Conservation (phyloP, 208 protist genomes). For the Acanthamoeba sp. region DNA sequence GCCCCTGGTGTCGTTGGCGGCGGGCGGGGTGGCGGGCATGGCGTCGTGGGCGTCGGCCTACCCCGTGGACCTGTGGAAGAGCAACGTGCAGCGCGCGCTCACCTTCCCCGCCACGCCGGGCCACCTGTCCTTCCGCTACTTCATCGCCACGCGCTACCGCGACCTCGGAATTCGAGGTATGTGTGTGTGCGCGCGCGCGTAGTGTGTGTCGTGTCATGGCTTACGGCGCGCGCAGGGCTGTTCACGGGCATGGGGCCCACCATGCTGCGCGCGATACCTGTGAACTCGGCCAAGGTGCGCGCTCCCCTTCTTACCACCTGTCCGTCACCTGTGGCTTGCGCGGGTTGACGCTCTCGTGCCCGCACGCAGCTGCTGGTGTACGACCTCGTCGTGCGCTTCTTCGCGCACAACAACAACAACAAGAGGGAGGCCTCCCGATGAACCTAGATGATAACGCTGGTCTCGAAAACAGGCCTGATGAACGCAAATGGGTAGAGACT, state of each 20-base stretch:
- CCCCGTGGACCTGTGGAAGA: conserved; percentile 70
- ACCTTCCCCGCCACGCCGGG: neutral
- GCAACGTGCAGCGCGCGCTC: conserved; percentile 52
- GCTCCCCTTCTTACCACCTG: neutral
- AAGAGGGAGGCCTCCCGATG: neutral
- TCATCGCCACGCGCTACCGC: neutral
- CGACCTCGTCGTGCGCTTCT: conserved; percentile 29
- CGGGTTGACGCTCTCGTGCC: no score
- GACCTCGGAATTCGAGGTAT: neutral
- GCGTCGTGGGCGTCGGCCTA: conserved; percentile 57
- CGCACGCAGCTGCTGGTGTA: neutral
- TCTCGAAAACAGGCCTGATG: no score
- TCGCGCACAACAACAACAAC: conserved; percentile 1
- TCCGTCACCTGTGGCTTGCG: no score
- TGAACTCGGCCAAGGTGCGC: conserved; percentile 62
- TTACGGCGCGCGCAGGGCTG: neutral
- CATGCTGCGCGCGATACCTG: conserved; percentile 51
- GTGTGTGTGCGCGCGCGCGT: neutral
- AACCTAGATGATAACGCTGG: no score
- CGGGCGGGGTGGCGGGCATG: conserved; percentile 49
- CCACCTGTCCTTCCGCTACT: conserved; percentile 36
- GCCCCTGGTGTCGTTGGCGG: neutral
- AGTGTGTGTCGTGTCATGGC: no score
- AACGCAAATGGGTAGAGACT: no score
- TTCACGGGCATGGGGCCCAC: conserved; percentile 29